These are phyloP conservation scores for Meyerozyma athensensis DNA, from an alignment of 1,139 yeast genomes.

Conservation along the genomic window DNA sequence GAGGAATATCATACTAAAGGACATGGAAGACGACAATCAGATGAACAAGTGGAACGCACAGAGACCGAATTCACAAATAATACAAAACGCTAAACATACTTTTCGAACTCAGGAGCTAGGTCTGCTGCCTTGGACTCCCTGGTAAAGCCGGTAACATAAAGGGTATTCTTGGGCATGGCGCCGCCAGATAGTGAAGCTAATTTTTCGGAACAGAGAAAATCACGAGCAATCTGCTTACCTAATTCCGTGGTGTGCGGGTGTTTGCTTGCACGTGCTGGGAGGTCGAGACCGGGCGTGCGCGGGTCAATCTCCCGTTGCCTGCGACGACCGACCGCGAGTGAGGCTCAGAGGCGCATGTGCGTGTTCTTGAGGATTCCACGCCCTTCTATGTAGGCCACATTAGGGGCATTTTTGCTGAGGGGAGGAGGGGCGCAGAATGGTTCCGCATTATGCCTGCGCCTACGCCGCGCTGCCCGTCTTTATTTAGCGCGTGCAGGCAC, in stretches of 20 bases:
- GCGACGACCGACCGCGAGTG: too few relatives aligned
- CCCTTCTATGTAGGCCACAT: background rate
- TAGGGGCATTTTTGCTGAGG: background rate
- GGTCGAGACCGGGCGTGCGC: too few relatives aligned
- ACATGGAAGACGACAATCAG: slow-evolving; percentile 6
- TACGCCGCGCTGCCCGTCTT: background rate
- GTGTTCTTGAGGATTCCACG: slow-evolving; percentile 1
- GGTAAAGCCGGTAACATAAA: slow-evolving; percentile 60
- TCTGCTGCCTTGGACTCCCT: slow-evolving; percentile 60
- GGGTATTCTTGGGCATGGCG: slow-evolving; percentile 50
- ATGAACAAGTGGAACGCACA: slow-evolving; percentile 4
- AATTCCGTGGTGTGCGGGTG: too few relatives aligned
- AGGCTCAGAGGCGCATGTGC: slow-evolving; percentile 1
- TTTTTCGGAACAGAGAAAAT: too few relatives aligned
- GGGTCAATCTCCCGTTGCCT: too few relatives aligned
- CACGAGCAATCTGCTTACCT: too few relatives aligned
- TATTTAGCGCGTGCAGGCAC: slow-evolving; percentile 2
- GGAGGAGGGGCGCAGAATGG: background rate
- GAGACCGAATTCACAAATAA: slow-evolving; percentile 5
- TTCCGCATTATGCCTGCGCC: background rate
- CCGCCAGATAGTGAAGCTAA: too few relatives aligned
- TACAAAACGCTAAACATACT: slow-evolving; percentile 38
- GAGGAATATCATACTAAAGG: slow-evolving; percentile 7
- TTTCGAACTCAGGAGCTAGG: slow-evolving; percentile 65
- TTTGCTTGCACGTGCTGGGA: too few relatives aligned